Evolutionary conservation across 495 filamentous ascomycete genomes (phyloP).

Genomic region (Trichoderma asperelloides): DNA sequence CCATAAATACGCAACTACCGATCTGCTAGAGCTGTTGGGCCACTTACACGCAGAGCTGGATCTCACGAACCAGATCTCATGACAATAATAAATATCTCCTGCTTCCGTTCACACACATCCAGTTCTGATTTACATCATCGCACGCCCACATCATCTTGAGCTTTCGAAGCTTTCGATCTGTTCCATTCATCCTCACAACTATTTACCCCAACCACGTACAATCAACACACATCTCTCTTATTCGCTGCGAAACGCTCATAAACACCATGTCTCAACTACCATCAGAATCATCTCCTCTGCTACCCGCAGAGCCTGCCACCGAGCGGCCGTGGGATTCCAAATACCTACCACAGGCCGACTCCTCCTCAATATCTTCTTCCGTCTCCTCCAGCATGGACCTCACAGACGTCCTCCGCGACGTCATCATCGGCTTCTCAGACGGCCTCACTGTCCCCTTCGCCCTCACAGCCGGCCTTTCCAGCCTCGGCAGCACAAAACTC

Average conservation of each 20-base stretch:
- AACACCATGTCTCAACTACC: background rate
- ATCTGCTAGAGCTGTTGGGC: background rate
- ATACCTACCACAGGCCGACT: conserved; percentile 14
- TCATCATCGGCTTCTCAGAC: conserved; percentile 50
- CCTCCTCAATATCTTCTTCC: conserved; percentile 42
- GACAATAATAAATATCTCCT: conserved; percentile 3
- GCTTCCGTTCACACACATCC: background rate
- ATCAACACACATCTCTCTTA: background rate
- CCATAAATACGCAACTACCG: background rate
- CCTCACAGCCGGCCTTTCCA: conserved; percentile 50
- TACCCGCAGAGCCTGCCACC: background rate
- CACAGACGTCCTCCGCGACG: conserved; percentile 25
- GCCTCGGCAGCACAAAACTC: conserved; percentile 44
- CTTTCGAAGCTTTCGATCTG: background rate
- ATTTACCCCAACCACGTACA: background rate
- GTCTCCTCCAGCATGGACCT: conserved; percentile 35
- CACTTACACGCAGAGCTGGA: background rate
- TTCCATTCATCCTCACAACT: background rate
- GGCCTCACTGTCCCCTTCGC: conserved; percentile 60
- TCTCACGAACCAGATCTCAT: conserved; percentile 2
- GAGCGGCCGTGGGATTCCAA: background rate
- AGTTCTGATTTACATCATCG: background rate
- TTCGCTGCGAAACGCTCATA: background rate
- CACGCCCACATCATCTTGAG: background rate
- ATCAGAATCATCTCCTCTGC: background rate